phyloP scores from a whole-genome alignment of 2,329 filamentous ascomycete genomes.

The Trichophyton equinum region DNA sequence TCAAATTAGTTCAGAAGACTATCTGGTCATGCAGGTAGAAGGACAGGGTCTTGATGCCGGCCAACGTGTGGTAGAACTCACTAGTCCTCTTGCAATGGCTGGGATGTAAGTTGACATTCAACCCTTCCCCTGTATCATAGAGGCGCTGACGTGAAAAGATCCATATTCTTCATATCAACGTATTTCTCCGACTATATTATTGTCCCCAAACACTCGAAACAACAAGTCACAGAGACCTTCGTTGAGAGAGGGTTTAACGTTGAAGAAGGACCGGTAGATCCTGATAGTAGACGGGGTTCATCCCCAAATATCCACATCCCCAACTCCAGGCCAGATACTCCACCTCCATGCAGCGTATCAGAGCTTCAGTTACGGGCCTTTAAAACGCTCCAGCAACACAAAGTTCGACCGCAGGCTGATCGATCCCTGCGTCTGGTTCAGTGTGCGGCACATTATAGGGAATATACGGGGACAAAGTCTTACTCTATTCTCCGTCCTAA shows the following conservation, averaged over 20 bases:
- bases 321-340: conserved; percentile 46
- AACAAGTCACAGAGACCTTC: conserved; percentile 63
- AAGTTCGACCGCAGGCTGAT: conserved; percentile 61
- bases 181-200: conserved; percentile 98
- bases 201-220: conserved; percentile 62
- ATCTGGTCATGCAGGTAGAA: conserved; percentile 78
- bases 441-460: conserved; percentile 55
- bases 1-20: conserved; percentile 69
- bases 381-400: conserved; percentile 61
- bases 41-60: conserved; percentile 84
- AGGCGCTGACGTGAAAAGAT: conserved; percentile 31
- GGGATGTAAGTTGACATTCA: conserved; percentile 50
- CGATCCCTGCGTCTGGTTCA: conserved; percentile 60
- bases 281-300: conserved; percentile 10
- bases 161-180: conserved; percentile 97
- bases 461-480: conserved; percentile 24
- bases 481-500: conserved; percentile 29
- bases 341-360: conserved; percentile 61
- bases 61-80: conserved; percentile 80
- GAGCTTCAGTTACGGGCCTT: conserved; percentile 80
- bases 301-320: conserved; percentile 21
- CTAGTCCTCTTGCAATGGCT: conserved; percentile 77
- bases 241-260: conserved; percentile 74
- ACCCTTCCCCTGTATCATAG: background rate
- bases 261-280: conserved; percentile 38